Evolutionary conservation across 352 stramenopile species (phyloP), one percentile per base, ranked within the genome.

Genomic region (Aphanomyces astaci): DNA sequence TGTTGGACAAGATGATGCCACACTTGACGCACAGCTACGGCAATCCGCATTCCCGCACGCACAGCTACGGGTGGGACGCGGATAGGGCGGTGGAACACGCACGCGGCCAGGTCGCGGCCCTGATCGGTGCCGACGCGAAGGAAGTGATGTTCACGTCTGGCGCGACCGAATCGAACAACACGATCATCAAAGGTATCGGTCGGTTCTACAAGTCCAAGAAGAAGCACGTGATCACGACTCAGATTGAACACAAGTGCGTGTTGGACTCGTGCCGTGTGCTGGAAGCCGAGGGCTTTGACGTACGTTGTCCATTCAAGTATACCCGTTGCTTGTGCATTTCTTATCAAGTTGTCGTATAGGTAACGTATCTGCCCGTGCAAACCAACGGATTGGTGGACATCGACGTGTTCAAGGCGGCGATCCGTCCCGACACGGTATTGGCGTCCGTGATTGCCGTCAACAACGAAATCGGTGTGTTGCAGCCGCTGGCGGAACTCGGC

Each of bases 81-180:
- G 96, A 99, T 82, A 84, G 84, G 43, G 96, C 93, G 25, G 95
- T 99, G 17, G 97, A 99, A 78, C 81, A 82, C 22, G 86, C 84
- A 0, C 82, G 85, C 13, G 79, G 76, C 60, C 84, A 86, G 73
- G 86, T 99, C 7, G 97, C 96, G 4, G 73, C 68, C 32, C 83
- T 99, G 25, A 97, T 99, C 63, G 84, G 90, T 46, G 97, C 96
- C 32, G 88, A 92, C 69, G 73, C 94, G 13, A 99, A 99, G 75
- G 97, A 99, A 77, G 97, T 99, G 64, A 95, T 99, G 62, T 99
- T 99, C 72, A 99, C 97, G 19, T 99, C 94, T 15, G 97, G 97
- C 40, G 97, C 97, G 1, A 99, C 97, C 0, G 97, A 99, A 85
- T 95, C 85, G 59, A 99, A 99, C 86, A 99, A 99, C 77, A 79